phyloP scores from a whole-genome alignment of 2,329 filamentous ascomycete species.

The Trichoderma koningii region DNA sequence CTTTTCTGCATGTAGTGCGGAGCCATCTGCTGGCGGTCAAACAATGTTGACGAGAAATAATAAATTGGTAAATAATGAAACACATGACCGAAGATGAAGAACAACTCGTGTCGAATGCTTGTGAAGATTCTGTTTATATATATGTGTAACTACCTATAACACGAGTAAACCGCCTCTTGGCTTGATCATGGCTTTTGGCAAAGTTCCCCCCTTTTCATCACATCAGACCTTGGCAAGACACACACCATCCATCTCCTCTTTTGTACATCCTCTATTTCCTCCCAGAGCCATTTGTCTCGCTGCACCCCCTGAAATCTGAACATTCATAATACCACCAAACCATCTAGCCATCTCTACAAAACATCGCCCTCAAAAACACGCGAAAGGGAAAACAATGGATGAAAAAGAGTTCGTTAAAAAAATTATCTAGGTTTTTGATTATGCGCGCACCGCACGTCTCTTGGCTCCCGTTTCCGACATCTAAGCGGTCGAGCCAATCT shows the following conservation, averaged over 20 bases:
- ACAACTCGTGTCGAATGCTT: too few relatives aligned
- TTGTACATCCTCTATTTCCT: background rate
- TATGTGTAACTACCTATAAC: too few relatives aligned
- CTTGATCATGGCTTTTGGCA: too few relatives aligned
- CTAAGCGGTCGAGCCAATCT: conserved; percentile 56
- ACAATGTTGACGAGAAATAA: too few relatives aligned
- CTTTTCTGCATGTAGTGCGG: too few relatives aligned
- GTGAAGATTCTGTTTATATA: too few relatives aligned
- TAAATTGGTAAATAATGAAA: too few relatives aligned
- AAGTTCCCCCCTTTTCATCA: background rate
- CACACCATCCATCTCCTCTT: background rate
- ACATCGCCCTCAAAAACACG: conserved; percentile 4
- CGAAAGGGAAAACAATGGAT: background rate
- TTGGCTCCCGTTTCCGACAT: conserved; percentile 27
- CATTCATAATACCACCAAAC: background rate
- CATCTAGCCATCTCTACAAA: conserved; percentile 22
- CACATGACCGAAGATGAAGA: too few relatives aligned
- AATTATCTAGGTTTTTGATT: conserved; percentile 26
- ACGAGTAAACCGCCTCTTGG: too few relatives aligned
- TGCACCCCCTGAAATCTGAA: background rate
- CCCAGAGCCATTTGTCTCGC: background rate
- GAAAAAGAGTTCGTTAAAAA: conserved; percentile 6
- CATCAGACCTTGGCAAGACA: background rate
- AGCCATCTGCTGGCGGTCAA: too few relatives aligned
- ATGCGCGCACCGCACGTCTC: conserved; percentile 8